Percentiles rank a stretch among this genome's conserved stretches.
Evolutionary conservation across 108 stramenopile genomes (phyloP).

Genomic region (Poteriospumella lacustris): DNA sequence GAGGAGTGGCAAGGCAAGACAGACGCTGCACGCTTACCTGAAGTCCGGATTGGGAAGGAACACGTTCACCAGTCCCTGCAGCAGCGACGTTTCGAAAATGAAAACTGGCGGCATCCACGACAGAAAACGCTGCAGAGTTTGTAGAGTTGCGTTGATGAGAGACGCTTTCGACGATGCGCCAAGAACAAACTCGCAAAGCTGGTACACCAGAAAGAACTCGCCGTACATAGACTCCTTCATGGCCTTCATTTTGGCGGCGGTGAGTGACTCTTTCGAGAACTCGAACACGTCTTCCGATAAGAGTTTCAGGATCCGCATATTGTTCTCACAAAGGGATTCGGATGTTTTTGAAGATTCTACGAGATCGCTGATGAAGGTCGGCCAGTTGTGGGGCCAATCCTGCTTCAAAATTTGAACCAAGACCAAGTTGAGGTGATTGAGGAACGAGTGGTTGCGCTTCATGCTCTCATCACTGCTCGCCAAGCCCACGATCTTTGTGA

Average conservation of each 20-base stretch:
- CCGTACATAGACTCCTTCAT: conserved; percentile 69
- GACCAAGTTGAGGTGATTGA: conserved; percentile 67
- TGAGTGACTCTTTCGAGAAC: conserved; percentile 91
- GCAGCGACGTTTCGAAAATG: conserved; percentile 89
- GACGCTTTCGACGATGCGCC: conserved; percentile 70
- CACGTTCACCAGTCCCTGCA: conserved; percentile 77
- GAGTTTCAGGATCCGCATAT: conserved; percentile 96
- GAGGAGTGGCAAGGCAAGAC: not conserved
- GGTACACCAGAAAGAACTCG: conserved; percentile 89
- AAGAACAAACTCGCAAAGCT: conserved; percentile 93
- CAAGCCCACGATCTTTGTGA: conserved; percentile 77
- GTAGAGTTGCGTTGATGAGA: conserved; percentile 78
- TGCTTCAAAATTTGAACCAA: conserved; percentile 97
- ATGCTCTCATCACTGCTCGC: conserved; percentile 35
- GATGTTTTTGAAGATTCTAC: conserved; percentile 72
- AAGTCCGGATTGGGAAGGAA: conserved; percentile 84
- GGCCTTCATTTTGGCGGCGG: conserved; percentile 32
- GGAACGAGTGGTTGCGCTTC: conserved; percentile 27
- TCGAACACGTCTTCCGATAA: conserved; percentile 98
- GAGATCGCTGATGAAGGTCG: conserved; percentile 91
- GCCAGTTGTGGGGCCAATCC: conserved; percentile 99
- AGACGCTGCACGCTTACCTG: conserved; percentile 25
- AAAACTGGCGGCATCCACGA: conserved; percentile 97
- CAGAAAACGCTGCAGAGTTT: conserved; percentile 88
- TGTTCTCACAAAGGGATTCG: conserved; percentile 96